Conservation (phyloP, 805 yeast species). For the Myxozyma geophila region DNA sequence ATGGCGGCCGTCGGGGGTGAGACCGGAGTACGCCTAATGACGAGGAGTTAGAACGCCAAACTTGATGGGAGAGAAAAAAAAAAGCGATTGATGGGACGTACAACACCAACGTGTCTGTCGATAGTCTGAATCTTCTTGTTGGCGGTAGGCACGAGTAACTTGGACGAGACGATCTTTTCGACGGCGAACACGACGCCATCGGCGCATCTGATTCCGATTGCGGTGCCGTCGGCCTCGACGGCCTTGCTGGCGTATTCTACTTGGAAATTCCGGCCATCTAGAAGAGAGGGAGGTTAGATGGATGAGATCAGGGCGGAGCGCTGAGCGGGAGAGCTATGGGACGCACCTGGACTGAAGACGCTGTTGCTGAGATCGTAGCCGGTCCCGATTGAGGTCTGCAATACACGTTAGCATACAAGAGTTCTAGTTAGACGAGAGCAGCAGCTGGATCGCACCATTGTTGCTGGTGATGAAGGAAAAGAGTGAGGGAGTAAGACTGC, state of each 20-base stretch:
- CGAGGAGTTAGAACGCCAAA: background rate
- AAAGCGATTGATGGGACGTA: conserved; percentile 6
- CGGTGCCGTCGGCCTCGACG: conserved; percentile 95
- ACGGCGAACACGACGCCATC: conserved; percentile 98
- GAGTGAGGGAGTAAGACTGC: background rate
- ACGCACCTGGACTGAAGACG: conserved; percentile 79
- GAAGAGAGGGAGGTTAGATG: conserved; percentile 46
- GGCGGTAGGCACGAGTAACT: conserved; percentile 83
- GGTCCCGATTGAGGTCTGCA: conserved; percentile 84
- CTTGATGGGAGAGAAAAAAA: background rate
- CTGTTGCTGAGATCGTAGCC: conserved; percentile 98
- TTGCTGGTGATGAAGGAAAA: background rate
- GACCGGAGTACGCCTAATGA: conserved; percentile 72
- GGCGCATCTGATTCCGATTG: conserved; percentile 86
- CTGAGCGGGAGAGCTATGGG: background rate
- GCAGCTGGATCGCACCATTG: conserved; percentile 1
- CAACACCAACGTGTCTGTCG: conserved; percentile 92
- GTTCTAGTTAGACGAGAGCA: no score
- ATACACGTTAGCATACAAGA: background rate
- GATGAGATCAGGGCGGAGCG: background rate
- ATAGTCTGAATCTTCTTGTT: conserved; percentile 91
- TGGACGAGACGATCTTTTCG: conserved; percentile 88
- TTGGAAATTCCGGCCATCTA: conserved; percentile 93
- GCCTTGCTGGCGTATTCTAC: conserved; percentile 98
- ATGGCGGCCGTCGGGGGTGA: conserved; percentile 95